These are phyloP conservation scores for Hypocrella siamensis DNA, from an alignment of 2,329 filamentous ascomycete species.

Conservation along the genomic window DNA sequence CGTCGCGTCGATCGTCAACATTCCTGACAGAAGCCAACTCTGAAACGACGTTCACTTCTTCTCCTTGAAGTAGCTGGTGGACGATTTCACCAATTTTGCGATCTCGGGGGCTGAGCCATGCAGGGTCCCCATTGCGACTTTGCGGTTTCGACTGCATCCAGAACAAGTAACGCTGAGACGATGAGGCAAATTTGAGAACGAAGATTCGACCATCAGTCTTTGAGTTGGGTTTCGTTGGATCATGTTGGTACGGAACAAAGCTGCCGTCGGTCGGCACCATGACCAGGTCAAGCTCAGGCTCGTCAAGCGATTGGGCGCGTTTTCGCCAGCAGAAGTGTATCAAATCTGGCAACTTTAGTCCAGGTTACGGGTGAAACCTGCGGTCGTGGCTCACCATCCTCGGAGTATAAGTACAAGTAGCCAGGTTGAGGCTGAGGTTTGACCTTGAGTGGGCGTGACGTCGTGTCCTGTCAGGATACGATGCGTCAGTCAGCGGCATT, in stretches of 20 bases:
- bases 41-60: slow-evolving; percentile 63
- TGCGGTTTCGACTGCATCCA: slow-evolving; percentile 92
- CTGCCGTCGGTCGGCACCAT: slow-evolving; percentile 85
- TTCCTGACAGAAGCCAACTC: slow-evolving; percentile 53
- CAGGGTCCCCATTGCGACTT: slow-evolving; percentile 47
- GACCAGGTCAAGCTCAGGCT: slow-evolving; percentile 74
- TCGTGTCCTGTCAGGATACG: slow-evolving; percentile 1
- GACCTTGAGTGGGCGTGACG: slow-evolving; percentile 44
- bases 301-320: slow-evolving; percentile 50
- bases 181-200: slow-evolving; percentile 84
- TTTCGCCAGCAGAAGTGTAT: slow-evolving; percentile 96
- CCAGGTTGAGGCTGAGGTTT: slow-evolving; percentile 58
- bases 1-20: slow-evolving; percentile 30
- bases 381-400: slow-evolving; percentile 50
- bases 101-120: slow-evolving; percentile 74
- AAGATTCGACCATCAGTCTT: slow-evolving; percentile 83
- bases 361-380: too few relatives aligned
- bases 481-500: too few relatives aligned
- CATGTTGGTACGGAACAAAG: slow-evolving; percentile 66
- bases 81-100: slow-evolving; percentile 79
- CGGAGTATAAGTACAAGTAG: slow-evolving; percentile 82
- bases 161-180: slow-evolving; percentile 81
- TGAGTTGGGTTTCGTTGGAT: slow-evolving; percentile 36
- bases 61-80: slow-evolving; percentile 69
- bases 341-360: slow-evolving; percentile 43